Conservation (phyloP, 305 asterid genomes). For the Fraxinus latifolia region DNA sequence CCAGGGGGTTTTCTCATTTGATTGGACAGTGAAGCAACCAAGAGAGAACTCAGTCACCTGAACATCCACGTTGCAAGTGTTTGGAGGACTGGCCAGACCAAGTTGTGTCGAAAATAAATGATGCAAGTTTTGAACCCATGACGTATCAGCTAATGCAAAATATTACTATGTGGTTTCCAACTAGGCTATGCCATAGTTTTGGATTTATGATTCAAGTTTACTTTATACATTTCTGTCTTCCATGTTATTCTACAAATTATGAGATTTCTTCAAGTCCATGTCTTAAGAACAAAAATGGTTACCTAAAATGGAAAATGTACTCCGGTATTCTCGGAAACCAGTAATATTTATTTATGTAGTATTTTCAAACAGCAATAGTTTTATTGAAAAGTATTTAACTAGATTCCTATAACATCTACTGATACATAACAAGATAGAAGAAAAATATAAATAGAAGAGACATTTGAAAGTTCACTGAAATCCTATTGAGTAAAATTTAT, state of each 20-base stretch:
- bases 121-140: slow-evolving; percentile 1
- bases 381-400: background rate
- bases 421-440: background rate
- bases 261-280: background rate
- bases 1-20: slow-evolving; percentile 1
- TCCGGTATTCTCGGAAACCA: background rate
- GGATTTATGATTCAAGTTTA: slow-evolving; percentile 7
- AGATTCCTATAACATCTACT: background rate
- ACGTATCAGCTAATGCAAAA: background rate
- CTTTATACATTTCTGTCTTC: background rate
- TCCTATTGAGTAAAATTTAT: background rate
- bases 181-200: background rate
- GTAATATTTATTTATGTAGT: background rate
- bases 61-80: slow-evolving; percentile 2
- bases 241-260: background rate
- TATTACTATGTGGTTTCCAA: background rate
- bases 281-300: background rate
- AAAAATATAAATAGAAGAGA: background rate
- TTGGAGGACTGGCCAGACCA: background rate
- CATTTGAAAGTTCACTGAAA: background rate
- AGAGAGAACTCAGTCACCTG: background rate
- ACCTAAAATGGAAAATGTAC: background rate
- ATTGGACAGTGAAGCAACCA: background rate
- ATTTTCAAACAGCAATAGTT: background rate
- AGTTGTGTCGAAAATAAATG: slow-evolving; percentile 1